Conservation (phyloP, 129 eudicot species). For the Oenanthe sinensis region DNA sequence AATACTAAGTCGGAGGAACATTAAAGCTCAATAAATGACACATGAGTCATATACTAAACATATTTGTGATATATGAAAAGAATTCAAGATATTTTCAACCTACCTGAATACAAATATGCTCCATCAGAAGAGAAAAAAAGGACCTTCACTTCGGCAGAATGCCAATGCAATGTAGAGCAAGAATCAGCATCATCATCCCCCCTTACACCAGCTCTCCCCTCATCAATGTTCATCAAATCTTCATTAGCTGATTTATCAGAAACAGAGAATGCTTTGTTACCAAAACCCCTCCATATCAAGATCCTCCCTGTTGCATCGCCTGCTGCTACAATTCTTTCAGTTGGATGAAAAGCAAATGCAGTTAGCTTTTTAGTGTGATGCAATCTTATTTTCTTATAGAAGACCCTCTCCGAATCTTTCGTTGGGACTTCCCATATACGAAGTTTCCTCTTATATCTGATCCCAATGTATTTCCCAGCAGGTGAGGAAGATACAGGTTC, state of each 20-base stretch:
- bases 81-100: neutral
- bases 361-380: conserved; percentile 62
- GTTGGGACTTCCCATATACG: conserved; percentile 79
- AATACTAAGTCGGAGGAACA: neutral
- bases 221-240: conserved; percentile 30
- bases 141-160: conserved; percentile 74
- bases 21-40: neutral
- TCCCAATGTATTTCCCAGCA: conserved; percentile 61
- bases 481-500: conserved; percentile 42
- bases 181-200: conserved; percentile 79
- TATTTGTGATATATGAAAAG: neutral
- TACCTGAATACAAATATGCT: conserved; percentile 92
- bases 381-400: conserved; percentile 47
- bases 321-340: conserved; percentile 71
- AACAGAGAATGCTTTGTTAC: conserved; percentile 33
- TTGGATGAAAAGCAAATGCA: conserved; percentile 83
- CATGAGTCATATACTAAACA: neutral
- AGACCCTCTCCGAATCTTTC: conserved; percentile 39
- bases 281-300: conserved; percentile 85
- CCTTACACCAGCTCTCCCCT: conserved; percentile 79
- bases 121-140: conserved; percentile 91
- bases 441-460: conserved; percentile 49
- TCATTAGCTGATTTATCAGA: conserved; percentile 24
- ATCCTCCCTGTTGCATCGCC: conserved; percentile 94
- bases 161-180: conserved; percentile 98